Conservation (phyloP, 345 rosid species). For the Bruguiera sexangula region DNA sequence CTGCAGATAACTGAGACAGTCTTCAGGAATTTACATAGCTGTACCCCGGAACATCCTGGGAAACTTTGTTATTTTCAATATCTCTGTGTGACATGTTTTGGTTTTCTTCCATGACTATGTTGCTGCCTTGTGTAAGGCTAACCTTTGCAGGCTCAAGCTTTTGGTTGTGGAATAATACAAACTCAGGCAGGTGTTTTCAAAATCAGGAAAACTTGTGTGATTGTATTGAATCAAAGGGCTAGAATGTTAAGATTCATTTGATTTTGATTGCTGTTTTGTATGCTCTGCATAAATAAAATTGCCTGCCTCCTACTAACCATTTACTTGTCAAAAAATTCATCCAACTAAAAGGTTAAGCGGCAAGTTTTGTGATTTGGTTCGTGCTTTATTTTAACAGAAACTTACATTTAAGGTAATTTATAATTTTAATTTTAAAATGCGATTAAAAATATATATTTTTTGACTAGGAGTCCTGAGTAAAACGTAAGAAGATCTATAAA, state of each 20-base stretch:
- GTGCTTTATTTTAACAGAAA: too few species aligned
- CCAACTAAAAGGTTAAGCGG: too few species aligned
- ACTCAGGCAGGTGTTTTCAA: conserved; percentile 8
- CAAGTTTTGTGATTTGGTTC: too few species aligned
- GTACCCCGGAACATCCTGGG: neutral
- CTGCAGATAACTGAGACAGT: conserved; percentile 30
- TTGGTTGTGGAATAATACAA: conserved; percentile 16
- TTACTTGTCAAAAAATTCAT: too few species aligned
- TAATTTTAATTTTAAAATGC: too few species aligned
- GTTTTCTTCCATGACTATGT: conserved; percentile 3
- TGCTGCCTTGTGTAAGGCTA: conserved; percentile 9
- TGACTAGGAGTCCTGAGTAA: too few species aligned
- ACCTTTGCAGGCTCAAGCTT: conserved; percentile 4
- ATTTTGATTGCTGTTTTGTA: too few species aligned
- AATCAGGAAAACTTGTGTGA: neutral
- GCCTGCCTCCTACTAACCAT: too few species aligned
- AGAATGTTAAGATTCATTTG: neutral
- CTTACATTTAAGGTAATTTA: too few species aligned
- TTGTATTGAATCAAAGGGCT: conserved; percentile 8
- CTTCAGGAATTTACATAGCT: neutral
- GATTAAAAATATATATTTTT: too few species aligned
- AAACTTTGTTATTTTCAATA: neutral
- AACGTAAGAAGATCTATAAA: too few species aligned
- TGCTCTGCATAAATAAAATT: too few species aligned
- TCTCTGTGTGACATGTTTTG: neutral